Base-by-base conservation (phyloP, 495 filamentous ascomycete genomes). In the Venustampulla echinocandica region DNA sequence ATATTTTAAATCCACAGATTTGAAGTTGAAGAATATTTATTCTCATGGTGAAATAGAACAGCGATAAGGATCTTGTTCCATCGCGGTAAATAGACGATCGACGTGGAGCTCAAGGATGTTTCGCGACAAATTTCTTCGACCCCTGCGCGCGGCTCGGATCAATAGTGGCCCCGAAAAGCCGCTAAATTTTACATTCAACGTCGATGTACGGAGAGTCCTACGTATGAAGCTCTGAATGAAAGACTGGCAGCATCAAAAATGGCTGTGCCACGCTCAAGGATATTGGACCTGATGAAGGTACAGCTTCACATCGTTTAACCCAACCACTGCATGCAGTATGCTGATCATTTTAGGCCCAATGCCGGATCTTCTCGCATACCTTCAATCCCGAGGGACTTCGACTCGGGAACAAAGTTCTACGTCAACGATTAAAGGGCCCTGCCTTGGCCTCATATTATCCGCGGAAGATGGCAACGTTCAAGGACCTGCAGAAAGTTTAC, bases 381-480 rank as follows among this genome's bases (percentile, higher is more conserved):
- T 96, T 79, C 73, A 98, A 98, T 66, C 92, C 92, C 10, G 69
- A 82, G 21, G 66, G 80, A 49, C 62, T 82, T 45, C 84, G 92
- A 53, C 74, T 84, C 34, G 92, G 92, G 51, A 94, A 87, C 69
- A 90, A 88, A 60, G 70, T 96, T 55, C 71, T 98, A 32, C 82
- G 89, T 53, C 82, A 95, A 61, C 76, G 87, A 48, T 71, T 96
- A 22, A 76, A 74, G 52, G 92, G 92, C 6, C 84, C 87, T 18
- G 57, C 84, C 0, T 66, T 95, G 41, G 80, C 79, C 15, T 71
- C 83, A 47, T 98, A 94, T 71, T 98, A 98, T 61, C 90, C 92
- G 1, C 77, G 76, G 23, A 79, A 77, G 47, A 68, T 80, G 3
- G 76, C 79, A 3, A 84, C 82, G 2, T 70, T 87, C 36, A 72